A percentile compares a stretch with the other conserved stretches of the same genome.
These are phyloP conservation scores for Penicillium sp. DNA, from an alignment of 2,329 filamentous ascomycete species.

Conservation along the genomic window DNA sequence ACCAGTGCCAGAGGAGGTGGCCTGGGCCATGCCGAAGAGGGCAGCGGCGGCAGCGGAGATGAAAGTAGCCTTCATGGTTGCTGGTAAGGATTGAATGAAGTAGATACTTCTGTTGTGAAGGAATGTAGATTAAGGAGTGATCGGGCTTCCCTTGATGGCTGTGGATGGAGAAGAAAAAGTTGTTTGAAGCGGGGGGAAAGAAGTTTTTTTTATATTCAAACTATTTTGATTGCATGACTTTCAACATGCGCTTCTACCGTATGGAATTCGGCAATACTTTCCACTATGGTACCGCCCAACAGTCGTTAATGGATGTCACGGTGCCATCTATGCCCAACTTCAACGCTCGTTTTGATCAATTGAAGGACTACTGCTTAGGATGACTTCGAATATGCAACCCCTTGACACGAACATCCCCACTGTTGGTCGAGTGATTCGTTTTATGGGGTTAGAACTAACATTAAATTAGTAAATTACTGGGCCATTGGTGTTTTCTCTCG, in stretches of 20 bases:
- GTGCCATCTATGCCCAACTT: background rate
- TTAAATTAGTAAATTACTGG: background rate
- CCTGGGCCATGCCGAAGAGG: background rate
- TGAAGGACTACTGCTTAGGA: background rate
- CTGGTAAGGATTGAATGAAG: background rate
- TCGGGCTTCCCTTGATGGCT: background rate
- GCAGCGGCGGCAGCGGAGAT: background rate
- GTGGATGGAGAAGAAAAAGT: background rate
- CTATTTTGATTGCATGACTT: background rate
- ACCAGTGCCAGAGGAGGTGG: background rate
- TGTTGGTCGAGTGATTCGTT: background rate
- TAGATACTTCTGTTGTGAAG: background rate
- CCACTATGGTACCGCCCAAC: background rate
- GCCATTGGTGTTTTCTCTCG: background rate
- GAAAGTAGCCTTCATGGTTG: constrained; percentile 2
- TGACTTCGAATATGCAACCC: background rate
- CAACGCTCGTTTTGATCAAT: background rate
- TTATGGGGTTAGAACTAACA: background rate
- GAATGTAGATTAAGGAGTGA: background rate
- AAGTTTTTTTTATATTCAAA: background rate
- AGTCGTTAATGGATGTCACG: background rate
- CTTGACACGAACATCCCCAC: background rate
- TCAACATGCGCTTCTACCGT: background rate
- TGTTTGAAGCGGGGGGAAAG: background rate
- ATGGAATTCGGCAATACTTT: background rate